These are phyloP conservation scores for Karstenula rhodostoma DNA, from an alignment of 2,329 filamentous ascomycete genomes.

Conservation along the genomic window DNA sequence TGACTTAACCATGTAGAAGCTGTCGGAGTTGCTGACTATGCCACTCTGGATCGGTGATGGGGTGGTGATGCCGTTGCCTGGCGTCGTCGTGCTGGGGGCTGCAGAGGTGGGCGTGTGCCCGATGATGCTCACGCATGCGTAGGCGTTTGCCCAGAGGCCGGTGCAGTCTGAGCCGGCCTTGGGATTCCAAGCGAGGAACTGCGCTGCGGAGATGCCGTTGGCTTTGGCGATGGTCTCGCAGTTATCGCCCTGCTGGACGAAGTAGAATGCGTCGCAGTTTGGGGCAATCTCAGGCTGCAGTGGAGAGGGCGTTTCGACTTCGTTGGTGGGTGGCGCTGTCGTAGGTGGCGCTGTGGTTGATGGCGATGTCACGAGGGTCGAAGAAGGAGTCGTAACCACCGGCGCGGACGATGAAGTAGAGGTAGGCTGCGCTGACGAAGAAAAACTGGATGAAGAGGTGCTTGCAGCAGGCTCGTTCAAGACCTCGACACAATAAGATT, in stretches of 20 bases:
- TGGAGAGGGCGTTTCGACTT: slow-evolving; percentile 19
- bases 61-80: slow-evolving; percentile 18
- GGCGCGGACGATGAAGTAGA: neutral
- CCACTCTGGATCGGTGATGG: slow-evolving; percentile 16
- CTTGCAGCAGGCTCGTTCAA: slow-evolving; percentile 9
- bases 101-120: slow-evolving; percentile 9
- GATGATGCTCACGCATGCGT: slow-evolving; percentile 22
- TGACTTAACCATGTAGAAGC: slow-evolving; percentile 15
- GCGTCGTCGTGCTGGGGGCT: slow-evolving; percentile 9
- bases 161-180: slow-evolving; percentile 7
- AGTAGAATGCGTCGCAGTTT: slow-evolving; percentile 23
- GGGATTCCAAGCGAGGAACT: slow-evolving; percentile 26
- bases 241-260: slow-evolving; percentile 12
- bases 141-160: slow-evolving; percentile 19
- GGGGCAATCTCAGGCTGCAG: slow-evolving; percentile 15
- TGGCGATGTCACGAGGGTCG: slow-evolving; percentile 2
- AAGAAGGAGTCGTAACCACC: slow-evolving; percentile 8
- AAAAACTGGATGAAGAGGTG: slow-evolving; percentile 7
- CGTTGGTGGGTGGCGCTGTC: slow-evolving; percentile 20
- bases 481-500: slow-evolving; percentile 19
- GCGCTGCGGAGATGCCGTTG: slow-evolving; percentile 15
- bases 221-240: slow-evolving; percentile 16
- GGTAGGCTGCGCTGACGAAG: slow-evolving; percentile 1
- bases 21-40: slow-evolving; percentile 22
- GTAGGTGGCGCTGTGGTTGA: slow-evolving; percentile 1